phyloP scores from a whole-genome alignment of 768 basidiomycete genomes.

The Hericium erinaceus region DNA sequence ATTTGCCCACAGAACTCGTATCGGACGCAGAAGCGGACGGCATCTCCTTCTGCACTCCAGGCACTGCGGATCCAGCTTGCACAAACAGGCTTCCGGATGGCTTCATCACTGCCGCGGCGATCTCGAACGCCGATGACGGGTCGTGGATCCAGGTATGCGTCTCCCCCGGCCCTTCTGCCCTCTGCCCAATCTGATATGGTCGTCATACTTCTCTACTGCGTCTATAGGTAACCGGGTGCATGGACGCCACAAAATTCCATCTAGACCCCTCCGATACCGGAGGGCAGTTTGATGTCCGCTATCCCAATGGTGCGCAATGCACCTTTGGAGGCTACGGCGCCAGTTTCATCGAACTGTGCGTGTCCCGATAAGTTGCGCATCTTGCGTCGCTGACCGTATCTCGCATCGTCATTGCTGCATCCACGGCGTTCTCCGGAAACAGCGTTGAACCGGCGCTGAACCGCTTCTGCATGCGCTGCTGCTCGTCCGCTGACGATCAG shows the following conservation, averaged over 20 bases:
- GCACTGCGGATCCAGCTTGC: conserved; percentile 20
- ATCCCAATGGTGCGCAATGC: conserved; percentile 45
- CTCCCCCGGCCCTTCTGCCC: neutral
- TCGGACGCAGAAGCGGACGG: conserved; percentile 31
- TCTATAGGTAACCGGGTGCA: conserved; percentile 31
- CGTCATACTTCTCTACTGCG: neutral
- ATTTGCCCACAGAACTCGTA: conserved; percentile 23
- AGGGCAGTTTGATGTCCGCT: conserved; percentile 42
- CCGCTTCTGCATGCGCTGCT: conserved; percentile 43
- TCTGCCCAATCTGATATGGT: neutral
- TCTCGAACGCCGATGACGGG: conserved; percentile 25
- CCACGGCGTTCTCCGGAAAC: neutral
- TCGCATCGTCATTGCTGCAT: neutral
- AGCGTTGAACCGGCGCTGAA: conserved; percentile 38
- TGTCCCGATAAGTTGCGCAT: neutral
- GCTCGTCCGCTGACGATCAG: conserved; percentile 32
- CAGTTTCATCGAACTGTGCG: conserved; percentile 44
- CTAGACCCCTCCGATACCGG: conserved; percentile 28
- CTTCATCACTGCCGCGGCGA: conserved; percentile 29
- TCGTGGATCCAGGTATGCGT: conserved; percentile 31
- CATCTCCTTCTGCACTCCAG: conserved; percentile 26
- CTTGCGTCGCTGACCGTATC: neutral
- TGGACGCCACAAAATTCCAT: conserved; percentile 25
- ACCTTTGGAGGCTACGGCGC: conserved; percentile 40
- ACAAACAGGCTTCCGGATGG: conserved; percentile 22